These are phyloP conservation scores for Tetrapisispora nanseiensis DNA, from an alignment of 805 yeast genomes.

Conservation along the genomic window DNA sequence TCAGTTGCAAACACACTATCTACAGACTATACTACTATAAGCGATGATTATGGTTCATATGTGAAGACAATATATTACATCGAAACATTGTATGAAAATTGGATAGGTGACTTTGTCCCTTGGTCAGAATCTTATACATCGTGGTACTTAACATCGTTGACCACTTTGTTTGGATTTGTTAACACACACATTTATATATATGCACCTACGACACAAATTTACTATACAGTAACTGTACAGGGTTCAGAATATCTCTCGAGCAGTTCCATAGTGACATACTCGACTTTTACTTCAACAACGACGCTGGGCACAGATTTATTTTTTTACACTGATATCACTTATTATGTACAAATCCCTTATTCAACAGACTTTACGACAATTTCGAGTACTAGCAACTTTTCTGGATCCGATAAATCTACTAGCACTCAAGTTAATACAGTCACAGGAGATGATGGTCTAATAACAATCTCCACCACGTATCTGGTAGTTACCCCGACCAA, in stretches of 20 bases:
- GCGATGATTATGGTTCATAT: background rate
- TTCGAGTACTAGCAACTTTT: background rate
- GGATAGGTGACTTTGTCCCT: background rate
- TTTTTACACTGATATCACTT: background rate
- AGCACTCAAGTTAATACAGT: background rate
- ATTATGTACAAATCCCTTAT: constrained; percentile 1
- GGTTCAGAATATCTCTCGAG: background rate
- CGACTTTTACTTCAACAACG: background rate
- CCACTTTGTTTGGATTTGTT: background rate
- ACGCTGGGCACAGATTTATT: background rate
- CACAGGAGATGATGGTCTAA: background rate
- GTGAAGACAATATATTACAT: constrained; percentile 1
- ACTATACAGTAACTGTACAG: background rate
- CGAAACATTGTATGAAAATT: background rate
- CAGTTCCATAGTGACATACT: background rate
- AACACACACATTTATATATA: background rate
- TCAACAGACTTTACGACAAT: background rate
- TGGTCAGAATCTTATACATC: background rate
- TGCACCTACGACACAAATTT: background rate
- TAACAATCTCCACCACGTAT: background rate
- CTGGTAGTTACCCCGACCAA: constrained; percentile 1
- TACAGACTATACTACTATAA: background rate
- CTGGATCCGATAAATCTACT: background rate
- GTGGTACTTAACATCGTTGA: background rate
- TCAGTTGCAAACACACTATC: background rate